Percentiles rank a stretch among this genome's conserved stretches.
These are phyloP conservation scores for Xylaria sp. DNA, from an alignment of 2,329 filamentous ascomycete genomes.

Conservation along the genomic window DNA sequence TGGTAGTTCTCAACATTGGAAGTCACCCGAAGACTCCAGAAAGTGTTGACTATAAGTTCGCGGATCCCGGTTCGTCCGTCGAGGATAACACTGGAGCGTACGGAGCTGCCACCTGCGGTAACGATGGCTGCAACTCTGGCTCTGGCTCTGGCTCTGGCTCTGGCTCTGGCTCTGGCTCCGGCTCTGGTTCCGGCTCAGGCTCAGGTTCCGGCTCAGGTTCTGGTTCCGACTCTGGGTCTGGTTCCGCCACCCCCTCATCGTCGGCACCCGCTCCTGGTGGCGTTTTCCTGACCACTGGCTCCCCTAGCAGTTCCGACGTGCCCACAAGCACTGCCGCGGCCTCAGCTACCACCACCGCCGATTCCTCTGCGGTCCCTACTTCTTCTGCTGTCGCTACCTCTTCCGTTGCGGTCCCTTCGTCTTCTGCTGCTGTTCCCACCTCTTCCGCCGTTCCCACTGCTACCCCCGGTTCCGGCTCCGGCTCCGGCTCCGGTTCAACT, in stretches of 20 bases:
- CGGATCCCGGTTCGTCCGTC: constrained; percentile 70
- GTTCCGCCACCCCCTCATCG: constrained; percentile 37
- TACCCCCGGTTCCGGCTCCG: constrained; percentile 31
- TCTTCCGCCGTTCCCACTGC: constrained; percentile 40
- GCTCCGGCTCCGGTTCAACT: constrained; percentile 41
- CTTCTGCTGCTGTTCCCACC: constrained; percentile 30
- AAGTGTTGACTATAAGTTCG: constrained; percentile 70
- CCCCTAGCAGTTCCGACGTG: constrained; percentile 19
- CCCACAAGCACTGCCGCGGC: constrained; percentile 14
- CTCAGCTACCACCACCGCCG: background rate
- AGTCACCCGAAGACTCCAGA: constrained; percentile 50
- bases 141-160: constrained; percentile 36
- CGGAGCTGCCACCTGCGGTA: constrained; percentile 49
- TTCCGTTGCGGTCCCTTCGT: constrained; percentile 29
- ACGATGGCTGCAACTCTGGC: constrained; percentile 35
- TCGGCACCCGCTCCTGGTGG: constrained; percentile 34
- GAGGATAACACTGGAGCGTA: constrained; percentile 57
- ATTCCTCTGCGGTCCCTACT: constrained; percentile 29
- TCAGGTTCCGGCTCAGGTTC: constrained; percentile 29
- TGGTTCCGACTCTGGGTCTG: constrained; percentile 31
- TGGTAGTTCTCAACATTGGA: constrained; percentile 78
- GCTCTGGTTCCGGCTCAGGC: constrained; percentile 31
- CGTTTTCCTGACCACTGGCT: constrained; percentile 40
- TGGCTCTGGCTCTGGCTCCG: constrained; percentile 28
- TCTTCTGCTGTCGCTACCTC: constrained; percentile 36